These are phyloP conservation scores for Penicillium vulpinum DNA, from an alignment of 2,329 filamentous ascomycete species.

Conservation along the genomic window DNA sequence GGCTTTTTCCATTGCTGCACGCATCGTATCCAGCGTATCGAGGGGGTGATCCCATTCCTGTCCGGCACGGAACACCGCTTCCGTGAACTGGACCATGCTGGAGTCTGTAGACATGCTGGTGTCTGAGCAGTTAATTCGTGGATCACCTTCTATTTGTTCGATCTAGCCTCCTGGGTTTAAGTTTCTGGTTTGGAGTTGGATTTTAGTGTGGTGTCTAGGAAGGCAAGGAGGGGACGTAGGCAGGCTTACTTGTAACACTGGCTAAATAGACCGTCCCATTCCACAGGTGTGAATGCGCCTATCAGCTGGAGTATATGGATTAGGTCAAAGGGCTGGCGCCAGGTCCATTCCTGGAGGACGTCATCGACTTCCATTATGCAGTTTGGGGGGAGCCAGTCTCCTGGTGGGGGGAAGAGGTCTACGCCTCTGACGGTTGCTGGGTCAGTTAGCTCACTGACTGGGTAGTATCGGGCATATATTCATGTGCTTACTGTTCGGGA, in stretches of 20 bases:
- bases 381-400: constrained; percentile 23
- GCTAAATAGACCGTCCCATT: constrained; percentile 3
- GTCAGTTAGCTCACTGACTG: not conserved
- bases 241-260: constrained; percentile 4
- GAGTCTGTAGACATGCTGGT: not conserved
- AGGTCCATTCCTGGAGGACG: constrained; percentile 18
- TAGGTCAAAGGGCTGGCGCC: constrained; percentile 15
- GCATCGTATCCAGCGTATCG: constrained; percentile 21
- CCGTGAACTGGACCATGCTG: not conserved
- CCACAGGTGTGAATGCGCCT: constrained; percentile 1
- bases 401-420: constrained; percentile 21
- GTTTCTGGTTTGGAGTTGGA: not conserved
- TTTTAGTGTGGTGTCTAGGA: not conserved
- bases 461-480: not conserved
- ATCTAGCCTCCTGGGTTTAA: constrained; percentile 5
- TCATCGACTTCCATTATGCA: constrained; percentile 25
- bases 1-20: constrained; percentile 13
- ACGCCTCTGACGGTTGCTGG: constrained; percentile 12
- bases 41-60: constrained; percentile 17
- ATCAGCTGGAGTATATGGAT: constrained; percentile 17
- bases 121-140: not conserved
- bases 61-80: constrained; percentile 15
- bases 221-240: rapidly evolving
- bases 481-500: not conserved
- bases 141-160: constrained; percentile 5